phyloP scores from a whole-genome alignment of 2,329 filamentous ascomycete species.

The Magnaporthiopsis rhizophila region DNA sequence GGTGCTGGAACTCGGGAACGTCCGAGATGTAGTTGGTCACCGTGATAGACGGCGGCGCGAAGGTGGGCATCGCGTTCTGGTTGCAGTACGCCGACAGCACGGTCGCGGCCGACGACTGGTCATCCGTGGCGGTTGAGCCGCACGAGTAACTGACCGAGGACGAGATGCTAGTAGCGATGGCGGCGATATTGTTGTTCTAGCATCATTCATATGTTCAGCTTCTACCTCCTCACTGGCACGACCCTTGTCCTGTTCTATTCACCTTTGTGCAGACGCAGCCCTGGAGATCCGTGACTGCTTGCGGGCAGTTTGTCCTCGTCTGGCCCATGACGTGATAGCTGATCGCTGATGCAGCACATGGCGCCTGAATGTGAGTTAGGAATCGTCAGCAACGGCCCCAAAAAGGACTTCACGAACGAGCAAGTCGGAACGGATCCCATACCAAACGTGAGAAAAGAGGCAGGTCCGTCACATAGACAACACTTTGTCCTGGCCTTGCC shows the following conservation, averaged over 20 bases:
- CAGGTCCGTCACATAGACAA: constrained; percentile 38
- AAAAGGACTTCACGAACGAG: not conserved
- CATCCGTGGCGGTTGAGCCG: constrained; percentile 37
- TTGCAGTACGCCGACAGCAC: constrained; percentile 42
- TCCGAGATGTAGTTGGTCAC: constrained; percentile 44
- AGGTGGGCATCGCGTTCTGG: constrained; percentile 28
- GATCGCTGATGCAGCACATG: constrained; percentile 39
- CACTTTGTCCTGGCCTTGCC: not conserved
- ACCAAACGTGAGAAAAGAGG: constrained; percentile 33
- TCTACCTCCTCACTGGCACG: too few species aligned
- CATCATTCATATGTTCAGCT: not conserved
- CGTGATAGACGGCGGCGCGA: constrained; percentile 33
- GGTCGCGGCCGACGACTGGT: constrained; percentile 36
- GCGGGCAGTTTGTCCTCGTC: constrained; percentile 35
- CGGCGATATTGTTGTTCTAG: constrained; percentile 28
- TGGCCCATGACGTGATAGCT: constrained; percentile 33
- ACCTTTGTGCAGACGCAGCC: constrained; percentile 43
- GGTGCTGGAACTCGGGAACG: constrained; percentile 31
- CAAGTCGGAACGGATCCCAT: constrained; percentile 12
- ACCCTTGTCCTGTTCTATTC: not conserved
- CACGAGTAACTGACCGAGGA: constrained; percentile 33
- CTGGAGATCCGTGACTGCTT: constrained; percentile 36
- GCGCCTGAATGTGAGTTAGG: constrained; percentile 29
- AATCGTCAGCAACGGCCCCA: not conserved
- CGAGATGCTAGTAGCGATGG: constrained; percentile 30